phyloP scores from a whole-genome alignment of 2,329 filamentous ascomycete species.

The Penicillium corylophilum region DNA sequence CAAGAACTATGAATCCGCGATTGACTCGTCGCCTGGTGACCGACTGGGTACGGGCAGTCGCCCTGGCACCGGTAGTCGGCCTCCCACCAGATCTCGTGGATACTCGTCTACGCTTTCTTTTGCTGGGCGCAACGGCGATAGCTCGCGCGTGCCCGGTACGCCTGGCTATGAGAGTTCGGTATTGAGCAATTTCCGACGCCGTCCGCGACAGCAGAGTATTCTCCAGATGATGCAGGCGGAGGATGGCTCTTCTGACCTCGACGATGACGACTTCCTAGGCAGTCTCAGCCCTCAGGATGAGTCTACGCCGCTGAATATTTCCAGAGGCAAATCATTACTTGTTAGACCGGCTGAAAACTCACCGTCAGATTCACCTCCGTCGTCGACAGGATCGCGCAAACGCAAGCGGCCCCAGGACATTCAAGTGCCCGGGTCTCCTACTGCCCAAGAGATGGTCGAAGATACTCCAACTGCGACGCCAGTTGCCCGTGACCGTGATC shows the following conservation, averaged over 20 bases:
- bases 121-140: slow-evolving; percentile 39
- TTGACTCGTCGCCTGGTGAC: slow-evolving; percentile 37
- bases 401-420: slow-evolving; percentile 34
- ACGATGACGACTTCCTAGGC: slow-evolving; percentile 44
- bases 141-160: slow-evolving; percentile 39
- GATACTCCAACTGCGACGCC: slow-evolving; percentile 21
- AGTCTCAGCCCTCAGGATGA: slow-evolving; percentile 46
- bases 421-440: slow-evolving; percentile 30
- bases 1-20: slow-evolving; percentile 33
- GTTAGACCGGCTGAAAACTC: slow-evolving; percentile 16
- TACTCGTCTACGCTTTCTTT: slow-evolving; percentile 42
- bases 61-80: slow-evolving; percentile 35
- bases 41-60: slow-evolving; percentile 34
- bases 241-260: slow-evolving; percentile 38
- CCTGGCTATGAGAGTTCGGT: slow-evolving; percentile 45
- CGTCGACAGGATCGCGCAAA: slow-evolving; percentile 36
- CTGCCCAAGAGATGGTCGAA: slow-evolving; percentile 14
- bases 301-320: slow-evolving; percentile 44
- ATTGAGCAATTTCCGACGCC: slow-evolving; percentile 45
- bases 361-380: slow-evolving; percentile 25
- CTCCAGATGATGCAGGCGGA: slow-evolving; percentile 46
- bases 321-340: slow-evolving; percentile 34
- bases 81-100: slow-evolving; percentile 38
- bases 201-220: slow-evolving; percentile 46
- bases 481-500: slow-evolving; percentile 5